These are phyloP conservation scores for Pterulicium gracile DNA, from an alignment of 1,284 basidiomycete genomes.

Conservation along the genomic window DNA sequence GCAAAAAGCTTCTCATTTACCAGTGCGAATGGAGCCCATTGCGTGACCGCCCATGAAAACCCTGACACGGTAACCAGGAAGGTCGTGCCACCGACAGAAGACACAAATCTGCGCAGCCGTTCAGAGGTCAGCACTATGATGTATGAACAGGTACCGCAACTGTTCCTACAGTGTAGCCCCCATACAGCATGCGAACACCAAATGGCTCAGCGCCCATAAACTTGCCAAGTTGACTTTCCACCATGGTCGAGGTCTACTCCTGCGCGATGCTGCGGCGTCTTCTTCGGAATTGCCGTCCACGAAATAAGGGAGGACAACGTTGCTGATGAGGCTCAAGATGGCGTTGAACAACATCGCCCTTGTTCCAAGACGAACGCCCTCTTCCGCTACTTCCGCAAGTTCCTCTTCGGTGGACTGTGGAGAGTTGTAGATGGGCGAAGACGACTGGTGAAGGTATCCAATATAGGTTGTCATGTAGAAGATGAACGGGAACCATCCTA, in stretches of 20 bases:
- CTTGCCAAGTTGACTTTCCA: conserved; percentile 49
- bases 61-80: conserved; percentile 58
- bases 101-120: conserved; percentile 39
- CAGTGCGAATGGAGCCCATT: conserved; percentile 74
- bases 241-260: background rate
- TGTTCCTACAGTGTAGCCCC: conserved; percentile 63
- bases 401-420: conserved; percentile 13
- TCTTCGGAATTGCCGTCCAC: conserved; percentile 21
- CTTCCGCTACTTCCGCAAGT: conserved; percentile 37
- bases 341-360: background rate
- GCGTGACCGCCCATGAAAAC: conserved; percentile 70
- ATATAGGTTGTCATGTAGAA: conserved; percentile 87
- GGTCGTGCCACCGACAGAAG: conserved; percentile 52
- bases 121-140: conserved; percentile 3
- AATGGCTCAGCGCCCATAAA: conserved; percentile 69
- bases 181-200: conserved; percentile 64
- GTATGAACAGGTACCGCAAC: too few species aligned
- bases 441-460: conserved; percentile 69
- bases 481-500: conserved; percentile 84
- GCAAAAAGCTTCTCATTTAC: conserved; percentile 27
- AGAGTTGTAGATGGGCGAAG: conserved; percentile 18
- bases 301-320: conserved; percentile 58
- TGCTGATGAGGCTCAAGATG: background rate
- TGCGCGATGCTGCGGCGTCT: background rate
- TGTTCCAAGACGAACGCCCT: conserved; percentile 78